Evolutionary conservation across 2,329 filamentous ascomycete genomes (phyloP), one percentile per base, ranked within the genome.

Genomic region (Aureobasidium sp.): DNA sequence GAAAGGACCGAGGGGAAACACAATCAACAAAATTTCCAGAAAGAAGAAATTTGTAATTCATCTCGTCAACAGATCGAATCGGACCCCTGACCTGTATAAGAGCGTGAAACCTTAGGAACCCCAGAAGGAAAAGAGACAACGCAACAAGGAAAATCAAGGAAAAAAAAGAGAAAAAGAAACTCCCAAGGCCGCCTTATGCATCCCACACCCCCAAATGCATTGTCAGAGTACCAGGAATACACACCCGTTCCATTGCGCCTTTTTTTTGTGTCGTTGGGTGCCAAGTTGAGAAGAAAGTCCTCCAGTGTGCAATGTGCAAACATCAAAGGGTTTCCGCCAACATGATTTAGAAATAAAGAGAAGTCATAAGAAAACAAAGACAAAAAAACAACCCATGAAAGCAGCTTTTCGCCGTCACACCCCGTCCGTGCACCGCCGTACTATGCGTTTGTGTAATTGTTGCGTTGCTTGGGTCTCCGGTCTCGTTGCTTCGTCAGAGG

Each of bases 401-500:
- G 50, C 50, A 54, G 35, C 37, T 42, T 40, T 54, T 54, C 24
- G 50, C 50, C 50, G 12, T 31, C 15, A 40, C 35, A 37, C 35
- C 37, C 37, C 22, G 19, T 40, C 35, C 27, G 37, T 54, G 50
- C 50, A 54, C 37, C 50, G 17, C 29, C 27, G 11, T 33, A 5
- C 40, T 45, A 57, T 57, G 53, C 53, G 22, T 33, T 42, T 57
- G 53, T 45, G 19, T 57, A 39, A 17, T 57, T 44, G 39, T 39
- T 45, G 39, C 53, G 39, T 57, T 33, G 39, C 53, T 57, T 27
- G 17, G 40, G 29, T 45, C 53, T 29, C 53, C 44, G 53, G 53
- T 57, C 40, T 57, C 53, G 53, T 57, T 57, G 40, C 39, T 45
- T 45, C 53, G 29, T 57, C 39, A 57, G 42, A 57, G 40, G 27